Conservation (phyloP, 352 stramenopile species). For the Saprolegnia diclina region DNA sequence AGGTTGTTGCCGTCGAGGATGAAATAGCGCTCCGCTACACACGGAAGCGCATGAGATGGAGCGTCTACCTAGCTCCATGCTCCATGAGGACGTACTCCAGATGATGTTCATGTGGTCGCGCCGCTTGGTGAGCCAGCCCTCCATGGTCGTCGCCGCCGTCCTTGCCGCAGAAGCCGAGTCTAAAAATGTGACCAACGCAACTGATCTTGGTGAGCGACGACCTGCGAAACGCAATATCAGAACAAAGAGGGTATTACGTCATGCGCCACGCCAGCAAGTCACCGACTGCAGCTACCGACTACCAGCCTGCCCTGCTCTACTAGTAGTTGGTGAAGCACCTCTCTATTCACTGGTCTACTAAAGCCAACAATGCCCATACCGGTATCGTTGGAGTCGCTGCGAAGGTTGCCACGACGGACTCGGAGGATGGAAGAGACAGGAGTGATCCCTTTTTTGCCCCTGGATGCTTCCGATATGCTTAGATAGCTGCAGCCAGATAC, state of each 20-base stretch:
- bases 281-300: too few species aligned
- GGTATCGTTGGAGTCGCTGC: too few species aligned
- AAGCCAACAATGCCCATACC: too few species aligned
- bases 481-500: too few species aligned
- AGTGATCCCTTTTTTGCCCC: too few species aligned
- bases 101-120: constrained; percentile 89
- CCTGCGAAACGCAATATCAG: neutral
- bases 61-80: too few species aligned
- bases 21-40: constrained; percentile 79
- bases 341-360: too few species aligned
- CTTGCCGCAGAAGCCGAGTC: neutral
- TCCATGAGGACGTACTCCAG: constrained; percentile 52
- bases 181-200: constrained; percentile 3
- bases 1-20: constrained; percentile 81
- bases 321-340: too few species aligned
- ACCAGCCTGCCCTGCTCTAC: too few species aligned
- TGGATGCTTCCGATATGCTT: too few species aligned
- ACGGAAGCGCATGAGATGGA: constrained; percentile 1
- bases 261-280: neutral
- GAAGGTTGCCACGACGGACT: too few species aligned
- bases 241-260: neutral
- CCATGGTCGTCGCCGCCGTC: constrained; percentile 38
- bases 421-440: too few species aligned
- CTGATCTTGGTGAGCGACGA: neutral
- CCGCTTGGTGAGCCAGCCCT: constrained; percentile 85